These are phyloP conservation scores for Chaetomiaceae sp. DNA, from an alignment of 2,329 filamentous ascomycete species.

Conservation along the genomic window DNA sequence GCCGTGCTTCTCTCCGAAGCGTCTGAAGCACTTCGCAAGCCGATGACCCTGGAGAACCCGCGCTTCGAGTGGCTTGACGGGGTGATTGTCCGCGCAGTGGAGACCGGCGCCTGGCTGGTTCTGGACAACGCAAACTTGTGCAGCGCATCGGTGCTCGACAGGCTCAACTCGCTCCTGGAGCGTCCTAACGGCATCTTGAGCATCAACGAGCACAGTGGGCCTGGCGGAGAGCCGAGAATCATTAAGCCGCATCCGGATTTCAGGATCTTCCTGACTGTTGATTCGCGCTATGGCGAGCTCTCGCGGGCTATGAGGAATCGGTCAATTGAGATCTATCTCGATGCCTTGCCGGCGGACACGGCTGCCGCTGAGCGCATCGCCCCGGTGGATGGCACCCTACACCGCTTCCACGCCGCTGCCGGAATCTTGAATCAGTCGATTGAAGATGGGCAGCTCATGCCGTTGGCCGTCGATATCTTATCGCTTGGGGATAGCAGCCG, in stretches of 20 bases:
- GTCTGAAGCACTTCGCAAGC: conserved; percentile 44
- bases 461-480: conserved; percentile 41
- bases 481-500: conserved; percentile 41
- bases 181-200: conserved; percentile 73
- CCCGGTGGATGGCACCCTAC: conserved; percentile 44
- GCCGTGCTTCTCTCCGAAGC: conserved; percentile 43
- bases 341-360: conserved; percentile 34
- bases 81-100: conserved; percentile 77
- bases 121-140: conserved; percentile 97
- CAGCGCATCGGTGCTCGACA: conserved; percentile 87
- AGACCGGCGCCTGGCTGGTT: conserved; percentile 84
- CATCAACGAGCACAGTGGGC: conserved; percentile 86
- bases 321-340: conserved; percentile 80
- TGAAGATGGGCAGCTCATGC: conserved; percentile 30
- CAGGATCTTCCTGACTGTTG: conserved; percentile 87
- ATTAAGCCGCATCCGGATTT: conserved; percentile 81
- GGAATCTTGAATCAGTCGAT: conserved; percentile 26
- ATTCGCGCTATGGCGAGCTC: conserved; percentile 84
- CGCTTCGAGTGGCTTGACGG: conserved; percentile 97
- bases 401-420: conserved; percentile 39
- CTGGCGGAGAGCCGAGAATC: conserved; percentile 72
- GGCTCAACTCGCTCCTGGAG: conserved; percentile 89
- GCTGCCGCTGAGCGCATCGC: conserved; percentile 36
- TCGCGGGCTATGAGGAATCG: conserved; percentile 96
- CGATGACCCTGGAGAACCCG: conserved; percentile 59